Percentiles rank a stretch among this genome's conserved stretches.
phyloP scores from a whole-genome alignment of 768 basidiomycete species.

The Coprinopsis cinerea region DNA sequence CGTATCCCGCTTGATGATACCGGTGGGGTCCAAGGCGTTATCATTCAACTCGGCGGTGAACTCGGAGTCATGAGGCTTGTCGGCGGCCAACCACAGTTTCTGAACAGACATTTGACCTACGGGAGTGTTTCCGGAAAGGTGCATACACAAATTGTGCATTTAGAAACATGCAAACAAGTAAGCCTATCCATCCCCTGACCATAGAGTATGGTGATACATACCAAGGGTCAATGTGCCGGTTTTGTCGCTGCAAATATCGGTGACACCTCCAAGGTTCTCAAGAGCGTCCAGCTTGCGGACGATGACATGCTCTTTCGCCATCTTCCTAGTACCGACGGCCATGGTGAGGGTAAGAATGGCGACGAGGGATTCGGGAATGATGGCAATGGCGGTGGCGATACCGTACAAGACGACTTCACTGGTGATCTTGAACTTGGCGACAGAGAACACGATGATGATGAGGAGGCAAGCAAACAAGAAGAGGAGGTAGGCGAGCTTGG shows the following conservation, averaged over 20 bases:
- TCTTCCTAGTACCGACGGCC: constrained; percentile 49
- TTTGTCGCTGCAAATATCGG: constrained; percentile 55
- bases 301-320: constrained; percentile 54
- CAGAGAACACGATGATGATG: constrained; percentile 32
- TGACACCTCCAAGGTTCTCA: constrained; percentile 55
- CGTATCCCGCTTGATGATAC: constrained; percentile 20
- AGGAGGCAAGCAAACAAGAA: constrained; percentile 30
- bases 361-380: constrained; percentile 37
- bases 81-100: constrained; percentile 32
- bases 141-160: not conserved
- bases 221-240: constrained; percentile 54
- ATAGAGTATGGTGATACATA: constrained; percentile 7
- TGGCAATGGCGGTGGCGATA: constrained; percentile 33
- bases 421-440: constrained; percentile 26
- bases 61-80: constrained; percentile 19
- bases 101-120: constrained; percentile 38
- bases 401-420: constrained; percentile 30
- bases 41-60: constrained; percentile 27
- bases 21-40: constrained; percentile 28
- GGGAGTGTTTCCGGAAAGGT: not conserved
- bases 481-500: constrained; percentile 30
- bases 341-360: constrained; percentile 53
- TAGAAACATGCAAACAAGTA: not conserved
- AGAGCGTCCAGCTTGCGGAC: constrained; percentile 61
- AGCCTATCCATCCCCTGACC: not conserved